phyloP scores from a whole-genome alignment of 2,329 filamentous ascomycete species.

The Fusarium abutilonis region DNA sequence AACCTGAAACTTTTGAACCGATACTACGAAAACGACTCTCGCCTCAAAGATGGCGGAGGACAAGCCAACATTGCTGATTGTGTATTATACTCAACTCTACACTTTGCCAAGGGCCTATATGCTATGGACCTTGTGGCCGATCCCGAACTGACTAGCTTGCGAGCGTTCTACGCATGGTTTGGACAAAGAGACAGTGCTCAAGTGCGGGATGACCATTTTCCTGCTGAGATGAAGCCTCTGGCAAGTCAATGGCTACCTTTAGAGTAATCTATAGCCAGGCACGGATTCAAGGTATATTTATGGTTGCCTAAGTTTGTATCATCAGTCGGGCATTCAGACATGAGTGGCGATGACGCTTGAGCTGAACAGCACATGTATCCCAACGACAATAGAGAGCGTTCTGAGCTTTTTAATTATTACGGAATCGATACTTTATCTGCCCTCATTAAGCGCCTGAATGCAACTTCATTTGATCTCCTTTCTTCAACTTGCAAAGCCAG shows the following conservation, averaged over 20 bases:
- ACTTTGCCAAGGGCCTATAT: slow-evolving; percentile 35
- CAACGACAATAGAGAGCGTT: no score
- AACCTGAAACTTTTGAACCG: slow-evolving; percentile 11
- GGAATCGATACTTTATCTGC: no score
- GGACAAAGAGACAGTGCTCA: slow-evolving; percentile 16
- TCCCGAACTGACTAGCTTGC: slow-evolving; percentile 8
- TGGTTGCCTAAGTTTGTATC: no score
- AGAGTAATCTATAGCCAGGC: not conserved
- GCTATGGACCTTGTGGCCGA: slow-evolving; percentile 4
- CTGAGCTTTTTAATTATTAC: no score
- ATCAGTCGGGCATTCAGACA: no score
- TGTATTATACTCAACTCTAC: slow-evolving; percentile 23
- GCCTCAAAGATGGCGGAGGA: not conserved
- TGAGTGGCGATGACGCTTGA: no score
- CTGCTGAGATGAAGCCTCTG: slow-evolving; percentile 9
- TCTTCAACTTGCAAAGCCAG: no score
- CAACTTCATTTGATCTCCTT: no score
- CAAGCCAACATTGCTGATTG: slow-evolving; percentile 25
- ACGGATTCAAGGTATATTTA: no score
- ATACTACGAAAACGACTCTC: slow-evolving; percentile 20
- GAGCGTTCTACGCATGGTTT: slow-evolving; percentile 25
- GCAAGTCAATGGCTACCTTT: slow-evolving; percentile 28
- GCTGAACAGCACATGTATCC: no score
- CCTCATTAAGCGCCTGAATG: no score
- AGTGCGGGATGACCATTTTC: slow-evolving; percentile 18